These are phyloP conservation scores for Penicillium expansum DNA, from an alignment of 2,329 filamentous ascomycete genomes.

Conservation along the genomic window DNA sequence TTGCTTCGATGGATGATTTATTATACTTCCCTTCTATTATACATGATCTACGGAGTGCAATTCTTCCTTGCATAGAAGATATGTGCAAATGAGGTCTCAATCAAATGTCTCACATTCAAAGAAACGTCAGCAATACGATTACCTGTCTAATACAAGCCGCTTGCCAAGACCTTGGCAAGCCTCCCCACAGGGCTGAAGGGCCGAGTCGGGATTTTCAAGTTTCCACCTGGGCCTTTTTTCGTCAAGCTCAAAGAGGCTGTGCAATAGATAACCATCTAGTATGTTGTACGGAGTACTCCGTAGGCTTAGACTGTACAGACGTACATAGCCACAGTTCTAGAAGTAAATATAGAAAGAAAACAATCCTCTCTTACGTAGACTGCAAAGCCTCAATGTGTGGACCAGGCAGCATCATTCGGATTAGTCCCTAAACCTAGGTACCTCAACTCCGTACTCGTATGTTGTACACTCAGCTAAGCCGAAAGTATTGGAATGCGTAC, in stretches of 20 bases:
- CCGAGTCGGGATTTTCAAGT: too few species aligned
- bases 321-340: background rate
- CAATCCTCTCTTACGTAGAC: too few species aligned
- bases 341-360: background rate
- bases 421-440: too few species aligned
- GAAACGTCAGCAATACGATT: background rate
- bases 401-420: conserved; percentile 23
- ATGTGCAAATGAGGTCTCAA: background rate
- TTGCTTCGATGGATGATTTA: too few species aligned
- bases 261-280: background rate
- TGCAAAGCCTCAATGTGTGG: conserved; percentile 1
- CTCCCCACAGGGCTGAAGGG: conserved; percentile 17
- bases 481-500: background rate
- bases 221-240: too few species aligned
- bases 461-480: too few species aligned
- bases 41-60: background rate
- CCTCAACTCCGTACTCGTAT: too few species aligned
- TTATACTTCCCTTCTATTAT: background rate
- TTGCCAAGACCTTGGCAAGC: conserved; percentile 22
- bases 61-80: background rate
- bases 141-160: conserved; percentile 10
- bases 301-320: too few species aligned
- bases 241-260: background rate
- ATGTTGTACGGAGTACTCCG: too few species aligned
- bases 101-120: too few species aligned